These are phyloP conservation scores for Citrus reticulata DNA, from an alignment of 345 rosid genomes.

Conservation along the genomic window DNA sequence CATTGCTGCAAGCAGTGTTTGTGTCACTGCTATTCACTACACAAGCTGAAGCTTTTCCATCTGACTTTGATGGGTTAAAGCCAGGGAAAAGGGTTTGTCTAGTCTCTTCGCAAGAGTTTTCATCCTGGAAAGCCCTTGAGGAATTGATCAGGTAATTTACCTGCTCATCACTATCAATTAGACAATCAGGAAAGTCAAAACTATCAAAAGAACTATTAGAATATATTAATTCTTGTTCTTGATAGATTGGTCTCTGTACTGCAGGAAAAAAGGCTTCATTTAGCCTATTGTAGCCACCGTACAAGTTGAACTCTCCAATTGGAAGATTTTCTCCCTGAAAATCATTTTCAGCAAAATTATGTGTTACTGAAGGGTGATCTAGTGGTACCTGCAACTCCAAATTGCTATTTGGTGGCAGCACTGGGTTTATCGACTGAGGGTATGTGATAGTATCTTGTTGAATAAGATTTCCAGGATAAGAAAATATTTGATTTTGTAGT, in stretches of 20 bases:
- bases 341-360: neutral
- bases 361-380: neutral
- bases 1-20: too few relatives aligned
- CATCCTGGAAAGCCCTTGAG: too few relatives aligned
- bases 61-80: too few relatives aligned
- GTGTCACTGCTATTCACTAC: too few relatives aligned
- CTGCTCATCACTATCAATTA: too few relatives aligned
- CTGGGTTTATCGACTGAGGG: neutral
- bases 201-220: too few relatives aligned
- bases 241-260: neutral
- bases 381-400: neutral
- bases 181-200: too few relatives aligned
- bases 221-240: neutral
- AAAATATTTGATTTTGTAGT: neutral
- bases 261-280: neutral
- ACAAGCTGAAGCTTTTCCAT: too few relatives aligned
- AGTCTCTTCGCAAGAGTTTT: too few relatives aligned
- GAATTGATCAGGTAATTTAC: too few relatives aligned
- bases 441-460: neutral
- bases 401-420: neutral
- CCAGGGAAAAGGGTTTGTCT: too few relatives aligned
- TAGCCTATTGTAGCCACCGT: neutral
- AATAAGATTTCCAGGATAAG: neutral
- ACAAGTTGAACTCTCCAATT: neutral
- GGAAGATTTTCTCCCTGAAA: neutral